Conservation (phyloP, 78 protist genomes). For the Dictyostelium brefeldianum region DNA sequence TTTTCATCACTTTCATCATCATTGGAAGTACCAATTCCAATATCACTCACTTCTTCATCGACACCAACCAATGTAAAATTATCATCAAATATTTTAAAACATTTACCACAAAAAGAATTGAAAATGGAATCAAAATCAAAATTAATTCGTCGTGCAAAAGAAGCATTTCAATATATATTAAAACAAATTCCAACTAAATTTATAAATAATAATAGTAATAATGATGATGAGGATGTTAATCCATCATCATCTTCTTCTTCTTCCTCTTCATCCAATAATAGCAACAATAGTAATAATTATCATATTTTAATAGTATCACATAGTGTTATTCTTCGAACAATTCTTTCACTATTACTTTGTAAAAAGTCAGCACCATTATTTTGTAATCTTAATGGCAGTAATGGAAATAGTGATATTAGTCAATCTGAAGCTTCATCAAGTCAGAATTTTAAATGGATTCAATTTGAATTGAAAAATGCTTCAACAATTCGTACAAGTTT, state of each 20-base stretch:
- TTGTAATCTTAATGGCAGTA: not conserved
- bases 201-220: not conserved
- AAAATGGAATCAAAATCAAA: conserved; percentile 67
- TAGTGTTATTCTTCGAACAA: conserved; percentile 34
- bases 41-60: not conserved
- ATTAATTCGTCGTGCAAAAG: conserved; percentile 66
- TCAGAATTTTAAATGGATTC: conserved; percentile 73
- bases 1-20: not conserved
- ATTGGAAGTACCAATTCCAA: not conserved
- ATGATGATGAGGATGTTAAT: not conserved
- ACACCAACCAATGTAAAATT: conserved; percentile 20
- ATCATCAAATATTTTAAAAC: conserved; percentile 53
- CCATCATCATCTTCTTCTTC: not conserved
- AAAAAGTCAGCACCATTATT: conserved; percentile 27
- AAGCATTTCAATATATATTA: conserved; percentile 69
- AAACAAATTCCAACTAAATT: conserved; percentile 58
- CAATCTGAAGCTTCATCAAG: conserved; percentile 51
- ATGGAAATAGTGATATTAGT: not conserved
- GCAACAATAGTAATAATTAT: not conserved
- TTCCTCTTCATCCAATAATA: not conserved
- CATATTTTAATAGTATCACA: conserved; percentile 73
- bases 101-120: conserved; percentile 67
- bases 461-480: conserved; percentile 63
- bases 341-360: conserved; percentile 45
- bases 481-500: conserved; percentile 45